phyloP scores from a whole-genome alignment of 306 rosid species.

The Prunus kanzakura region DNA sequence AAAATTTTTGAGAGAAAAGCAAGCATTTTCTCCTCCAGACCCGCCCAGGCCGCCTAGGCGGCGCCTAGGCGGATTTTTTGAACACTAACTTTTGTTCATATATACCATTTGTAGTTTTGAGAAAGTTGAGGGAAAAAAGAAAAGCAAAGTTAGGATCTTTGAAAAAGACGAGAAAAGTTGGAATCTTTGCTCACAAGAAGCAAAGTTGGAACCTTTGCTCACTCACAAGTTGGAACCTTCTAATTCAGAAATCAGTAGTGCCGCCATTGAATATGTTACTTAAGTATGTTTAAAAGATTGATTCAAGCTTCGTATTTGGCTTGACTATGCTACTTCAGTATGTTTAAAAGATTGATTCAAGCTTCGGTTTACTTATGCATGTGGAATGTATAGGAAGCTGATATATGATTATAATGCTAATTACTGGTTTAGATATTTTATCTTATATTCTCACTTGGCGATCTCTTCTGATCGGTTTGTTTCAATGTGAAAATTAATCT shows the following conservation, averaged over 20 bases:
- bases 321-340: background rate
- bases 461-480: background rate
- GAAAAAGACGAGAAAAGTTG: background rate
- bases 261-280: too few relatives aligned
- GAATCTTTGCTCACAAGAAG: background rate
- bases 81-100: background rate
- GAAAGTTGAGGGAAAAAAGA: background rate
- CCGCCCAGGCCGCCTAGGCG: too few relatives aligned
- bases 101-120: slow-evolving; percentile 15
- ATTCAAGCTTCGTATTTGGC: background rate
- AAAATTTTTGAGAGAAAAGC: too few relatives aligned
- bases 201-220: background rate
- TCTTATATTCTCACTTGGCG: background rate
- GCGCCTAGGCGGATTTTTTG: too few relatives aligned
- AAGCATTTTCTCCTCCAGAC: too few relatives aligned
- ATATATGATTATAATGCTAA: background rate
- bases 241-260: too few relatives aligned
- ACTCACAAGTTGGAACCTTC: too few relatives aligned
- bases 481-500: background rate
- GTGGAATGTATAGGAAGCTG: background rate
- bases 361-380: background rate
- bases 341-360: background rate
- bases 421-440: background rate
- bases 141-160: background rate
- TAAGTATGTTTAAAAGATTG: background rate